A percentile compares a stretch with the other conserved stretches of the same genome.
These are phyloP conservation scores for Colletotrichum spinosum DNA, from an alignment of 2,329 filamentous ascomycete genomes.

Conservation along the genomic window DNA sequence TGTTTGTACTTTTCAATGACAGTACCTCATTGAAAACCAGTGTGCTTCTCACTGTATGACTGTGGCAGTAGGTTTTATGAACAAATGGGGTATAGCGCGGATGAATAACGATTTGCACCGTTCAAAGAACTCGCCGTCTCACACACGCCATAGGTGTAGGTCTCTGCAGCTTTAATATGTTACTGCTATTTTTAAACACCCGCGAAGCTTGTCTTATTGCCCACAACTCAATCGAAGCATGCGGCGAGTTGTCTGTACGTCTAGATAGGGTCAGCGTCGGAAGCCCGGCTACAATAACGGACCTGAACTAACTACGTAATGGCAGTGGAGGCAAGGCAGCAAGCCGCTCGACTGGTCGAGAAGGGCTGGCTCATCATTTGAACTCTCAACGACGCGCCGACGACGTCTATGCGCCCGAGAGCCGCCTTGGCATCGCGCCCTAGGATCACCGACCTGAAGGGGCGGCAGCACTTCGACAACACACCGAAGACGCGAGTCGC, in stretches of 20 bases:
- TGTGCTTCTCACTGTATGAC: too few species aligned
- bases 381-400: not conserved
- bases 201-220: slow-evolving; percentile 11
- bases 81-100: too few species aligned
- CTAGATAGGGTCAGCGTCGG: not conserved
- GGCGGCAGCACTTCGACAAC: slow-evolving; percentile 3
- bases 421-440: slow-evolving; percentile 15
- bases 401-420: not conserved
- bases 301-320: slow-evolving; percentile 1
- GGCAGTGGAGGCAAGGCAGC: not conserved
- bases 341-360: not conserved
- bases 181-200: slow-evolving; percentile 21
- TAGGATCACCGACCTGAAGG: slow-evolving; percentile 4
- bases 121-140: not conserved
- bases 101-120: too few species aligned
- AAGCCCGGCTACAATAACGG: slow-evolving; percentile 2
- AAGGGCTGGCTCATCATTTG: slow-evolving; percentile 3
- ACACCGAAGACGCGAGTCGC: slow-evolving; percentile 29
- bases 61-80: too few species aligned
- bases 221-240: slow-evolving; percentile 14
- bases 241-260: not conserved
- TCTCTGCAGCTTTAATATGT: slow-evolving; percentile 10
- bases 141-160: slow-evolving; percentile 9
- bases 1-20: too few species aligned
- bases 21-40: too few species aligned